Conservation (phyloP, 768 basidiomycete genomes). For the Candolleomyces aberdarensis region DNA sequence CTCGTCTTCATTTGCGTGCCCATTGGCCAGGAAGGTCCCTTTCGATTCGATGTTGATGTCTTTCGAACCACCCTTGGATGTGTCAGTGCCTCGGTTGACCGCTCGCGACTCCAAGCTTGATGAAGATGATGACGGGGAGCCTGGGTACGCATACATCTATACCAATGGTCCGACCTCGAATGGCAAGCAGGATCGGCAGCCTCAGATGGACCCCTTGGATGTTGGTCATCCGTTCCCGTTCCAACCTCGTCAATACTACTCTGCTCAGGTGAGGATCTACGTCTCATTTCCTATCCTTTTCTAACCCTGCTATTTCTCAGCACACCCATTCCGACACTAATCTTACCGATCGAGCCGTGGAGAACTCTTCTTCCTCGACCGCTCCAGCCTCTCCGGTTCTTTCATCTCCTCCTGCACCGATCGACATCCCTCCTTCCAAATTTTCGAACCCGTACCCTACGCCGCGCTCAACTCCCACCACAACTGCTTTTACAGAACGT, state of each 20-base stretch:
- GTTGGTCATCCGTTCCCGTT: constrained; percentile 6
- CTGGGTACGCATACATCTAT: constrained; percentile 11
- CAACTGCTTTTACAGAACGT: constrained; percentile 2
- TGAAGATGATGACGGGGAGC: constrained; percentile 5
- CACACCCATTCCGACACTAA: constrained; percentile 1
- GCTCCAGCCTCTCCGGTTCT: background rate
- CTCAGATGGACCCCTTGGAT: constrained; percentile 3
- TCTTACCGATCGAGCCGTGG: constrained; percentile 4
- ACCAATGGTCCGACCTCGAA: background rate
- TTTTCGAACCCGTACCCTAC: constrained; percentile 9
- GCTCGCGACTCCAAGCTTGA: constrained; percentile 7
- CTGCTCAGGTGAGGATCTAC: background rate
- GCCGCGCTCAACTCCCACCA: constrained; percentile 9
- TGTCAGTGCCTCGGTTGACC: background rate
- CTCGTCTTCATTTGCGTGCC: constrained; percentile 8
- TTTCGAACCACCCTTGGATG: background rate
- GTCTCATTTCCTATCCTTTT: background rate
- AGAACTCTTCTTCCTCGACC: background rate
- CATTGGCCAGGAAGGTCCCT: background rate
- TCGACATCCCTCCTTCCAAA: constrained; percentile 7
- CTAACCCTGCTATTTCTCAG: background rate
- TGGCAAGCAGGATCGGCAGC: background rate
- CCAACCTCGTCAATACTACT: background rate
- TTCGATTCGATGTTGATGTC: constrained; percentile 1
- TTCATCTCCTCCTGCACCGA: constrained; percentile 1